A percentile compares a stretch with the other conserved stretches of the same genome.
These are phyloP conservation scores for Allium fistulosum DNA, from an alignment of 106 monocot genomes.

Conservation along the genomic window DNA sequence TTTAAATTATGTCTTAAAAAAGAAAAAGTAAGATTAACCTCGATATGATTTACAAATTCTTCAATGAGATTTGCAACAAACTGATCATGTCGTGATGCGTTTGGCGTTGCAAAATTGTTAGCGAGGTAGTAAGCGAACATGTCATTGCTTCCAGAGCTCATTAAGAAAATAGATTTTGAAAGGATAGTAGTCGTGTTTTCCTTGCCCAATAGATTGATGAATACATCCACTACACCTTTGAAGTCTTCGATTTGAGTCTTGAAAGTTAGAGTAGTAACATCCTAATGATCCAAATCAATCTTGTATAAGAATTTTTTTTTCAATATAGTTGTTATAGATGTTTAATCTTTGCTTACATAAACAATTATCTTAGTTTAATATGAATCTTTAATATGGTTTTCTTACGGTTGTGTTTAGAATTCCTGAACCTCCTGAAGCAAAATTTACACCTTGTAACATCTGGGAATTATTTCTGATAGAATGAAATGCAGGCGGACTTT, in stretches of 20 bases:
- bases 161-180: conserved; percentile 31
- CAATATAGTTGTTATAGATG: no score
- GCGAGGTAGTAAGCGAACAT: conserved; percentile 15
- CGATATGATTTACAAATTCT: conserved; percentile 9
- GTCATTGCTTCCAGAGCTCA: conserved; percentile 39
- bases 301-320: no score
- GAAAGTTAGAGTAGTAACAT: not conserved
- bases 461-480: no score
- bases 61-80: conserved; percentile 13
- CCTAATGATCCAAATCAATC: no score
- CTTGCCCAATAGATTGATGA: conserved; percentile 11
- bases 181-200: not conserved
- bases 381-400: no score
- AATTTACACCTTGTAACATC: no score
- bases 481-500: no score
- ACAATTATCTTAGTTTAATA: no score
- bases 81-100: conserved; percentile 2
- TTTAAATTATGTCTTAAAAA: not conserved
- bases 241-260: conserved; percentile 21
- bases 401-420: no score
- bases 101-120: not conserved
- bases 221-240: not conserved
- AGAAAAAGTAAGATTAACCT: conserved; percentile 1
- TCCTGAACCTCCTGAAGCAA: no score
- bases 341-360: no score